Conservation (phyloP, 352 stramenopile species). For the Pythium inflatum region DNA sequence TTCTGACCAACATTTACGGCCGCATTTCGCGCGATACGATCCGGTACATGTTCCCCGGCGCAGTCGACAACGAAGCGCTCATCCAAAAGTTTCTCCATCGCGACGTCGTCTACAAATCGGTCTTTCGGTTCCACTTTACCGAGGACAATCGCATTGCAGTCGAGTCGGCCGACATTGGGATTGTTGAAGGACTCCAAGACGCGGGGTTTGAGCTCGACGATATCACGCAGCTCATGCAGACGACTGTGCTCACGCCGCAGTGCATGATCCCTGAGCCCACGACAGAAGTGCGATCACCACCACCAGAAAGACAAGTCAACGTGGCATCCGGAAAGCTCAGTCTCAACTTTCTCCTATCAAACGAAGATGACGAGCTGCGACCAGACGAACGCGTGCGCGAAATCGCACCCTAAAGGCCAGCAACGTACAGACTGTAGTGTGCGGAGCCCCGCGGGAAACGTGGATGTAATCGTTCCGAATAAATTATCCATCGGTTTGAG, state of each 20-base stretch:
- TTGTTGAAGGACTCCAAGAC: slow-evolving; percentile 24
- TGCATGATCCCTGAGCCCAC: slow-evolving; percentile 24
- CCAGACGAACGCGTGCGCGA: slow-evolving; percentile 25
- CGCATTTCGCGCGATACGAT: slow-evolving; percentile 29
- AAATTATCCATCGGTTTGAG: no score
- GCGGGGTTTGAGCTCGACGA: slow-evolving; percentile 20
- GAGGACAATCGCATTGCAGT: slow-evolving; percentile 22
- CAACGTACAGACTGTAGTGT: no score
- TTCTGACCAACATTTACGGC: slow-evolving; percentile 17
- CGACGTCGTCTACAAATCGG: slow-evolving; percentile 27
- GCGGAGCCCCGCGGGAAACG: no score
- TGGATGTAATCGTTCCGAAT: no score
- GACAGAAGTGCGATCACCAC: no score
- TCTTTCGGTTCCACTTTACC: slow-evolving; percentile 31
- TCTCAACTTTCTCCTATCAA: slow-evolving; percentile 19
- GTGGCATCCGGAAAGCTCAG: no score
- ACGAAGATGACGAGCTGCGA: slow-evolving; percentile 16
- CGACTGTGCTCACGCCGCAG: slow-evolving; percentile 20
- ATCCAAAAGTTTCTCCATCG: slow-evolving; percentile 24
- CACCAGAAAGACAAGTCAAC: no score
- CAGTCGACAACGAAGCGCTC: slow-evolving; percentile 22
- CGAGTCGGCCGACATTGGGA: slow-evolving; percentile 25
- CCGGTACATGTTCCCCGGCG: slow-evolving; percentile 26
- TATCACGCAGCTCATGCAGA: slow-evolving; percentile 28
- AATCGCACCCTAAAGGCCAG: not conserved